Base-by-base conservation (phyloP, 1,139 yeast genomes). In the Casaregolazyma suthepensis region DNA sequence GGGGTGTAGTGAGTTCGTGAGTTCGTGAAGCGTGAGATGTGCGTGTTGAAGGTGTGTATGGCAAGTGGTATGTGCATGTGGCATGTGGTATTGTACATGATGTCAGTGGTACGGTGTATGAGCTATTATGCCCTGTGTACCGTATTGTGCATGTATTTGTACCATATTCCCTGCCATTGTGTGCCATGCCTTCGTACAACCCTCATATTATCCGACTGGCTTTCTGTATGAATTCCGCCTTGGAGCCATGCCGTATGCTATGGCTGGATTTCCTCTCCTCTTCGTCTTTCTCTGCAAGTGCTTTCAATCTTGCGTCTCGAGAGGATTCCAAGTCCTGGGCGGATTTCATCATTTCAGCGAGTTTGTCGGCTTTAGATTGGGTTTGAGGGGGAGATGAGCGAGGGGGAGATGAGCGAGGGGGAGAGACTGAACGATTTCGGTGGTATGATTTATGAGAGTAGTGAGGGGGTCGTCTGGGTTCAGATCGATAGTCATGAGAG, bases 241-340 rank as follows among this genome's bases (percentile, higher is more conserved):
- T 35, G 2, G 17, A 2, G 4, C 40, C 17, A 35, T 35, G 5
- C 17, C 40, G 15, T 35, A 15, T 26, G 6, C 31, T 5, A 2
- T 42, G 45, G 22, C 12, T 42, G 63, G 93, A 77, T 65, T 84
- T 91, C 70, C 79, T 80, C 66, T 86, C 93, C 56, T 76, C 90
- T 72, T 82, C 83, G 66, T 80, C 79, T 60, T 81, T 70, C 45
- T 74, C 79, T 63, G 82, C 78, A 62, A 87, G 61, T 57, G 79
- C 78, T 55, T 77, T 78, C 13, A 77, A 58, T 61, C 79, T 81
- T 61, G 68, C 74, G 57, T 75, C 77, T 35, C 74, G 69, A 54
- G 77, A 77, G 56, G 74, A 71, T 46, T 51, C 54, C 18, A 46
- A 35, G 5, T 18, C 37, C n/a, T 42, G 29, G 12, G 57, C 57